These are phyloP conservation scores for Penicillium janthinellum DNA, from an alignment of 2,329 filamentous ascomycete genomes.

Conservation along the genomic window DNA sequence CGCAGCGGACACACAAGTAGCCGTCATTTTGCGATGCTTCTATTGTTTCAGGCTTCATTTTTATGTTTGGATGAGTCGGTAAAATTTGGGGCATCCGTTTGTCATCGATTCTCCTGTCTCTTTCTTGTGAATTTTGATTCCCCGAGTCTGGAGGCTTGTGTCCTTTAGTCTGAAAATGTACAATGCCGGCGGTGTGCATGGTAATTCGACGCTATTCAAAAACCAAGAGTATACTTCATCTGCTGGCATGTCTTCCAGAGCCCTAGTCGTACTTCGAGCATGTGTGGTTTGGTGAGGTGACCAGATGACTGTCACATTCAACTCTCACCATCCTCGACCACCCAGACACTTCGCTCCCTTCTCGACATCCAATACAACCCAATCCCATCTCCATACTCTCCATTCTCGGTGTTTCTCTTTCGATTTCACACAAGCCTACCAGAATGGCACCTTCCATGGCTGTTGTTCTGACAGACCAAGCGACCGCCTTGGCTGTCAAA, in stretches of 20 bases:
- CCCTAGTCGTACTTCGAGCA: background rate
- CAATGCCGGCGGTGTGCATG: slow-evolving; percentile 9
- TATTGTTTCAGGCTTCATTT: background rate
- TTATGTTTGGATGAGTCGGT: background rate
- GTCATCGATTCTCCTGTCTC: background rate
- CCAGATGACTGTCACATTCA: background rate
- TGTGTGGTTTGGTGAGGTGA: background rate
- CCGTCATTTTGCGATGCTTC: background rate
- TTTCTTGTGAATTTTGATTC: slow-evolving; percentile 21
- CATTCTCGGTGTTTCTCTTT: background rate
- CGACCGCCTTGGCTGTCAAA: background rate
- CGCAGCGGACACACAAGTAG: slow-evolving; percentile 61
- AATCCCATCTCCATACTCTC: background rate
- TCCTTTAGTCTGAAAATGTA: slow-evolving; percentile 19
- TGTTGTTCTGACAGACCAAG: background rate
- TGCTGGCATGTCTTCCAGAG: background rate
- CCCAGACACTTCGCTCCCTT: background rate
- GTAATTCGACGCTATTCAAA: background rate
- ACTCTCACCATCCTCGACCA: background rate
- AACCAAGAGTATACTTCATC: background rate
- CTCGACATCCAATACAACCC: background rate
- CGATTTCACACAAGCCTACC: background rate
- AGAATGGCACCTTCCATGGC: background rate
- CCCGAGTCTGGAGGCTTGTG: slow-evolving; percentile 16
- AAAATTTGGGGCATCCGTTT: background rate